Evolutionary conservation across 768 basidiomycete species (phyloP).

Genomic region (Lentinula detonsa): DNA sequence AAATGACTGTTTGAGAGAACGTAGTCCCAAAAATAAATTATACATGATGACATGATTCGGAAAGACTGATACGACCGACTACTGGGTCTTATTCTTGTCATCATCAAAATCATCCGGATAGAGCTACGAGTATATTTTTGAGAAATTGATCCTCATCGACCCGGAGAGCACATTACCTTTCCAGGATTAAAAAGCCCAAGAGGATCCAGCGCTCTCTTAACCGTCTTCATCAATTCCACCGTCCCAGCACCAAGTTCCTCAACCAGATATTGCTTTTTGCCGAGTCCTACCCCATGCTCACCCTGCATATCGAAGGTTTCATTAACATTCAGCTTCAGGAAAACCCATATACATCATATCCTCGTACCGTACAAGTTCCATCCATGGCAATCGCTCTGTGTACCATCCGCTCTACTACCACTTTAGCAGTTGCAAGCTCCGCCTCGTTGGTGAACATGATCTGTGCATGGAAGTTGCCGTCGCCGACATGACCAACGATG

Average conservation of each 20-base stretch:
- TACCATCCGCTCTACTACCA: conserved; percentile 56
- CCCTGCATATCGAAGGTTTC: conserved; percentile 23
- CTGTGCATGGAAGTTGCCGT: conserved; percentile 49
- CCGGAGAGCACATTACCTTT: conserved; percentile 39
- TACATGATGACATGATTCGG: no score
- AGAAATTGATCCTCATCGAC: background rate
- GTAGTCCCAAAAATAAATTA: background rate
- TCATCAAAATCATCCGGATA: conserved; percentile 3
- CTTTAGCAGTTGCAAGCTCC: conserved; percentile 35
- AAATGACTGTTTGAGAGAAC: background rate
- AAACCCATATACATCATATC: background rate
- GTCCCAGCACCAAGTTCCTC: conserved; percentile 82
- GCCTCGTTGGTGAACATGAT: conserved; percentile 54
- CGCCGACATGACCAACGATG: conserved; percentile 75
- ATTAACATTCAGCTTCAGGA: background rate
- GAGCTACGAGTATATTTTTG: background rate
- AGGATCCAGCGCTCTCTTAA: conserved; percentile 75
- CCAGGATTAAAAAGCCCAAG: conserved; percentile 78
- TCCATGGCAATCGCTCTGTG: conserved; percentile 63
- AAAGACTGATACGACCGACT: no score
- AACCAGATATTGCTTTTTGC: conserved; percentile 73
- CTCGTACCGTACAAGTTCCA: conserved; percentile 50
- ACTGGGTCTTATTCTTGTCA: background rate
- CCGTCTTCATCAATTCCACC: conserved; percentile 74
- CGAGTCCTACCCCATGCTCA: conserved; percentile 85